Evolutionary conservation across 78 protist genomes (phyloP).

Genomic region (Planoprotostelium fungivorum): DNA sequence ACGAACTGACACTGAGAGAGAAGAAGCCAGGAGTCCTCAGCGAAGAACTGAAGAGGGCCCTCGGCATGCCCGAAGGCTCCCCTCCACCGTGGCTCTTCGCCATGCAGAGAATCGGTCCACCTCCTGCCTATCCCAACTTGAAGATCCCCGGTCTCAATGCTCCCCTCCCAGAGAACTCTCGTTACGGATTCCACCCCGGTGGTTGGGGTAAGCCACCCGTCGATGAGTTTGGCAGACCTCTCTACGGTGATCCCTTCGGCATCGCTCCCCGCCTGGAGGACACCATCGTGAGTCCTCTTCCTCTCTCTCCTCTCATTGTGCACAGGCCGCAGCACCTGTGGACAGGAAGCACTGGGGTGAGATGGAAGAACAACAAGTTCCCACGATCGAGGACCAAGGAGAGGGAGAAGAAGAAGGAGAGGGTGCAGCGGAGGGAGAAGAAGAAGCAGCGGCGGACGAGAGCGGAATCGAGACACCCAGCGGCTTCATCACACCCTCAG

Average conservation of each 20-base stretch:
- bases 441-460: not conserved
- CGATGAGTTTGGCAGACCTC: conserved; percentile 81
- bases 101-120: conserved; percentile 96
- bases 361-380: conserved; percentile 60
- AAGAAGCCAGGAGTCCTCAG: conserved; percentile 80
- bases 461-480: not conserved
- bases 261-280: not conserved
- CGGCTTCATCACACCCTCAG: conserved; percentile 37
- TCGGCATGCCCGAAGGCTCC: conserved; percentile 83
- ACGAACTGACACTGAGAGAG: conserved; percentile 58
- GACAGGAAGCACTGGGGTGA: conserved; percentile 62
- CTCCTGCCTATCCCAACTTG: conserved; percentile 96
- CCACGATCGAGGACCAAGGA: conserved; percentile 53
- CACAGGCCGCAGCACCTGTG: conserved; percentile 6
- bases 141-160: conserved; percentile 96
- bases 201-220: conserved; percentile 97
- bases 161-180: conserved; percentile 95
- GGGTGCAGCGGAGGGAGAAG: conserved; percentile 38
- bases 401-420: conserved; percentile 68
- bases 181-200: conserved; percentile 79
- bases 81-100: conserved; percentile 98
- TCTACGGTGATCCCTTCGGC: conserved; percentile 84
- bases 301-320: not conserved
- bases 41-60: conserved; percentile 68
- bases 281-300: not conserved